phyloP scores from a whole-genome alignment of 352 stramenopile genomes.

The Phytophthora aleatoria region DNA sequence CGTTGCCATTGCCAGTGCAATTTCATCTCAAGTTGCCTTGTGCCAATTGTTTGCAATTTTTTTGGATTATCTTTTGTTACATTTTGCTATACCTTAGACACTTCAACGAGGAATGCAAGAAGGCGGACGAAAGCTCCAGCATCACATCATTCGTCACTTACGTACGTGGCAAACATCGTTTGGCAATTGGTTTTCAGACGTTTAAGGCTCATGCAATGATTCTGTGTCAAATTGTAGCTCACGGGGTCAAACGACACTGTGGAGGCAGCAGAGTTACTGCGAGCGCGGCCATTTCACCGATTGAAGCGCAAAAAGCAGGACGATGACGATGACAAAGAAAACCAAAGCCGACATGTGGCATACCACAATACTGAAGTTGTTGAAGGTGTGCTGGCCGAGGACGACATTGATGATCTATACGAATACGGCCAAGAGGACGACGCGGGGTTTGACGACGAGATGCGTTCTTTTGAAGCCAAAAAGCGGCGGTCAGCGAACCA shows the following conservation, averaged over 20 bases:
- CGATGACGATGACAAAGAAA: slow-evolving; percentile 43
- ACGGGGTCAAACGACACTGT: slow-evolving; percentile 26
- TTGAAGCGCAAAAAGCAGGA: slow-evolving; percentile 26
- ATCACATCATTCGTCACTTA: slow-evolving; percentile 75
- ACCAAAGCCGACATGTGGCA: slow-evolving; percentile 20
- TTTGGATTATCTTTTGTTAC: neutral
- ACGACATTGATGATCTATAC: slow-evolving; percentile 28
- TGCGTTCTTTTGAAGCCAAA: slow-evolving; percentile 24
- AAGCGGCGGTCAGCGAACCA: slow-evolving; percentile 14
- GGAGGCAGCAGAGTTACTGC: slow-evolving; percentile 20
- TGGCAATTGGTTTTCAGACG: neutral
- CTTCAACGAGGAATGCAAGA: slow-evolving; percentile 70
- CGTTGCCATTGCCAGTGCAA: slow-evolving; percentile 12
- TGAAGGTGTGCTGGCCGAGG: slow-evolving; percentile 15
- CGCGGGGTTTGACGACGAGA: neutral
- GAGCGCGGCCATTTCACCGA: slow-evolving; percentile 9
- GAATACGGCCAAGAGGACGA: slow-evolving; percentile 17
- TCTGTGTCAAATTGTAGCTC: slow-evolving; percentile 24
- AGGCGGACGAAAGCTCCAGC: slow-evolving; percentile 59
- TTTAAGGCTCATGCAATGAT: neutral
- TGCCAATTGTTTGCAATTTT: neutral
- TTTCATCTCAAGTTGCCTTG: slow-evolving; percentile 1
- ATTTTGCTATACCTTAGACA: slow-evolving; percentile 41
- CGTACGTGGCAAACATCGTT: slow-evolving; percentile 33
- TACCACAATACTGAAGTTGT: slow-evolving; percentile 8